These are phyloP conservation scores for Neophaeococcomyces mojaviensis DNA, from an alignment of 2,329 filamentous ascomycete species.

Conservation along the genomic window DNA sequence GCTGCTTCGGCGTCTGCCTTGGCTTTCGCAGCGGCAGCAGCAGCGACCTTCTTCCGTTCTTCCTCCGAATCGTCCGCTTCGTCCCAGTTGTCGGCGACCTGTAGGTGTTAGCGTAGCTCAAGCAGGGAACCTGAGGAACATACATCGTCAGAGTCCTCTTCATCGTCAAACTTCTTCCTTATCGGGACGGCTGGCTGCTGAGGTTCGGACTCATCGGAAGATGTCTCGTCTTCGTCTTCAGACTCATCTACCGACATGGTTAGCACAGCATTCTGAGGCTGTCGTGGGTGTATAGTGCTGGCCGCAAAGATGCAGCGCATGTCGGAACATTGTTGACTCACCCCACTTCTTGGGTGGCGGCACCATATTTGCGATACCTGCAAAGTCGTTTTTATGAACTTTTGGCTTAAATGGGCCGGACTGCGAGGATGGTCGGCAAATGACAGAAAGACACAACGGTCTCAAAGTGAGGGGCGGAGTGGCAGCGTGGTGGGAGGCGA, in stretches of 20 bases:
- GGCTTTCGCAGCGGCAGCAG: slow-evolving; percentile 75
- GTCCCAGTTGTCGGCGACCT: slow-evolving; percentile 96
- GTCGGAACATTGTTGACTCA: slow-evolving; percentile 28
- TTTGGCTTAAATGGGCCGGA: slow-evolving; percentile 5
- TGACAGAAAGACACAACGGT: background rate
- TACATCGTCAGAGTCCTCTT: slow-evolving; percentile 79
- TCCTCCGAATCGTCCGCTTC: slow-evolving; percentile 93
- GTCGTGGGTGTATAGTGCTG: background rate
- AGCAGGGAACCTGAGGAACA: slow-evolving; percentile 20
- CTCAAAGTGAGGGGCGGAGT: background rate
- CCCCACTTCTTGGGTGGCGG: slow-evolving; percentile 45
- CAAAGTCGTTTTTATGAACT: background rate
- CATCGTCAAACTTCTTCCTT: slow-evolving; percentile 78
- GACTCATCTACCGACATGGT: slow-evolving; percentile 5
- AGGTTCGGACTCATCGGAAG: slow-evolving; percentile 24
- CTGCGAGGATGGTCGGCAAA: background rate
- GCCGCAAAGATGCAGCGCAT: slow-evolving; percentile 3
- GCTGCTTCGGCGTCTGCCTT: slow-evolving; percentile 84
- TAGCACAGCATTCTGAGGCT: background rate
- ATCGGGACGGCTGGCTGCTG: slow-evolving; percentile 36
- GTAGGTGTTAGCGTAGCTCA: slow-evolving; percentile 8
- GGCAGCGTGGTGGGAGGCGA: background rate
- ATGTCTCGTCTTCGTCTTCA: slow-evolving; percentile 26
- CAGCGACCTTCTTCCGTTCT: slow-evolving; percentile 89
- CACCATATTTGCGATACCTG: slow-evolving; percentile 14